Base-by-base conservation (phyloP, 768 basidiomycete genomes). In the Suillus tomentosus region DNA sequence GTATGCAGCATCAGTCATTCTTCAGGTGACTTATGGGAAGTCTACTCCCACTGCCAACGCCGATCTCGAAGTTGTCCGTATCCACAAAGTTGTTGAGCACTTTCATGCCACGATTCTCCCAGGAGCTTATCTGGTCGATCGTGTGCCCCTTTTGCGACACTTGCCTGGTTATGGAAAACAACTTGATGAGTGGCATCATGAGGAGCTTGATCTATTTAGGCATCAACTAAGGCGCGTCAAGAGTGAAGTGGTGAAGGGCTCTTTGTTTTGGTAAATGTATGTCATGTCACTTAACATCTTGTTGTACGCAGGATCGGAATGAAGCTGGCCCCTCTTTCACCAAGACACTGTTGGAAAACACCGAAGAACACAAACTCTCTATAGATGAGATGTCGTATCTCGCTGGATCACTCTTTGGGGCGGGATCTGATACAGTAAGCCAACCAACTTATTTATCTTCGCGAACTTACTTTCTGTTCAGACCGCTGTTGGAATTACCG, bases 381-480 rank as follows among this genome's bases (percentile, higher is more conserved):
- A 76, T 82, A 55, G 75, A 82, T 59, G 85, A 88, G 65, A 79
- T 80, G 7, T 80, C 85, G 0, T 87, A 87, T 72, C 79, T 87
- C n/a, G 84, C 83, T 2, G 87, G 86, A 1, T 77, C 78, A 45
- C 80, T 88, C 74, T 87, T 87, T 65, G 85, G 85, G 19, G 86
- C 86, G 7, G 86, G 86, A 3, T 79, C 82, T 1, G 85, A 86
- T 65, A 87, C 86, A 7, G 78, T 73, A 60, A 51, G 71, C 57
- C n/a, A 31, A 56, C 34, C 37, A 8, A 42, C 13, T 17, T 60
- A n/a, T 7, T n/a, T 5, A n/a, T n/a, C 8, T 19, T 5, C n/a
- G 27, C 15, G 36, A 22, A 19, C 31, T 50, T 43, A 40, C n/a
- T 22, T 24, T 3, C 40, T 31, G 17, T 51, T 45, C 24, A 79